phyloP scores from a whole-genome alignment of 2,329 filamentous ascomycete species.

The Purpureocillium lavendulum region DNA sequence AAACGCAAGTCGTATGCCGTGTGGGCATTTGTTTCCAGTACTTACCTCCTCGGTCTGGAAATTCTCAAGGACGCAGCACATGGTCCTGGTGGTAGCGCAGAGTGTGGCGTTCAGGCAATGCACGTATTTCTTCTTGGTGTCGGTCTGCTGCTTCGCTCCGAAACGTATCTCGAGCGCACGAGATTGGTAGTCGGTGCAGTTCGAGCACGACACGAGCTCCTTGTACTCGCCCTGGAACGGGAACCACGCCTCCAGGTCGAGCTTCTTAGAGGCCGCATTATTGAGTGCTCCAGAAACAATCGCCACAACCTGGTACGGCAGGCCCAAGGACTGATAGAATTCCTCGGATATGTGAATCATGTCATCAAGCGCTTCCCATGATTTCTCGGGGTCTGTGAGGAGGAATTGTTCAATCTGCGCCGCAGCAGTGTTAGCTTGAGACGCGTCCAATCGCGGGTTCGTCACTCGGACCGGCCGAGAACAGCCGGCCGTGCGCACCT shows the following conservation, averaged over 20 bases:
- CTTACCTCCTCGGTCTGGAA: slow-evolving; percentile 82
- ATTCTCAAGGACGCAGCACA: slow-evolving; percentile 95
- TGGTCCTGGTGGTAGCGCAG: slow-evolving; percentile 81
- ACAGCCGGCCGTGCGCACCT: slow-evolving; percentile 35
- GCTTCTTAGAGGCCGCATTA: slow-evolving; percentile 72
- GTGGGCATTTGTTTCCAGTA: too few species aligned
- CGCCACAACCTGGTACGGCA: slow-evolving; percentile 85
- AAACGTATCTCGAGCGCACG: slow-evolving; percentile 88
- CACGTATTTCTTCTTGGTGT: slow-evolving; percentile 82
- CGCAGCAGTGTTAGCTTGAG: slow-evolving; percentile 2
- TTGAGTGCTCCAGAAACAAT: slow-evolving; percentile 97
- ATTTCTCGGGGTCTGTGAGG: slow-evolving; percentile 77
- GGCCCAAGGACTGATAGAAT: slow-evolving; percentile 82
- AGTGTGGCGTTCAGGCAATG: slow-evolving; percentile 88
- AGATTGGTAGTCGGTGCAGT: slow-evolving; percentile 97
- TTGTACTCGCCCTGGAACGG: slow-evolving; percentile 97
- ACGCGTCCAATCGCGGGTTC: too few species aligned
- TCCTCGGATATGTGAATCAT: slow-evolving; percentile 91
- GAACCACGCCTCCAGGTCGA: slow-evolving; percentile 94
- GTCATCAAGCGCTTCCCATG: slow-evolving; percentile 85
- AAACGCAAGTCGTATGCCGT: background rate
- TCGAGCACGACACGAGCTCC: slow-evolving; percentile 93
- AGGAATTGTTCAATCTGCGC: slow-evolving; percentile 64
- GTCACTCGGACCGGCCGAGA: background rate
- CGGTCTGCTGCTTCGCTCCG: slow-evolving; percentile 78